A percentile compares a stretch with the other conserved stretches of the same genome.
phyloP scores from a whole-genome alignment of 805 yeast genomes.

The Lipomyces oligophaga region DNA sequence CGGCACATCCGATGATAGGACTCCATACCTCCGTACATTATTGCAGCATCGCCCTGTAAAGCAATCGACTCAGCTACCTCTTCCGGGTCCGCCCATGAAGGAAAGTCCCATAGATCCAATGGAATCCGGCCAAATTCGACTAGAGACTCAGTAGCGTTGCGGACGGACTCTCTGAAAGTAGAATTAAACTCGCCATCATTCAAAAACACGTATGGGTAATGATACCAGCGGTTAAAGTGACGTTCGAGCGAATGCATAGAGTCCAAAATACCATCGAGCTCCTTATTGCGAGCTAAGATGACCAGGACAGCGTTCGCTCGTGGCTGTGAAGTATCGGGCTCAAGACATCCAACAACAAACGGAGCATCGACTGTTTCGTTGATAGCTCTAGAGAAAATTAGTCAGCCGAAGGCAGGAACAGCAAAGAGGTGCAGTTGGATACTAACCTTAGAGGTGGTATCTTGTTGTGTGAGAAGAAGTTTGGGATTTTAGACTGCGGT shows the following conservation, averaged over 20 bases:
- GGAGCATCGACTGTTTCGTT: constrained; percentile 41
- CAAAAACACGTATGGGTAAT: constrained; percentile 87
- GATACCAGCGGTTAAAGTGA: constrained; percentile 89
- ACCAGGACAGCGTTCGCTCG: constrained; percentile 82
- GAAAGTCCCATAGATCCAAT: constrained; percentile 66
- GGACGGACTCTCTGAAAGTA: constrained; percentile 56
- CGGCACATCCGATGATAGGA: constrained; percentile 95
- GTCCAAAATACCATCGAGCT: constrained; percentile 67
- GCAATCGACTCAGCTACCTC: constrained; percentile 56
- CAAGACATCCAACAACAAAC: constrained; percentile 53
- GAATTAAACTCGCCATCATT: constrained; percentile 73
- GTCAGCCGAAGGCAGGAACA: constrained; percentile 1
- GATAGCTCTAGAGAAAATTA: constrained; percentile 10
- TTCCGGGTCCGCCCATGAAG: constrained; percentile 43
- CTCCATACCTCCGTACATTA: constrained; percentile 76
- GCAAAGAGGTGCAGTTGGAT: background rate
- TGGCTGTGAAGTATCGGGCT: constrained; percentile 44
- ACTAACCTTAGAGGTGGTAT: constrained; percentile 13
- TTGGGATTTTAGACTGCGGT: background rate
- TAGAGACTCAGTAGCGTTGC: constrained; percentile 51
- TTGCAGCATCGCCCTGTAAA: constrained; percentile 75
- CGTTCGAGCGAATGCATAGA: constrained; percentile 75
- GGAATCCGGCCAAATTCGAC: constrained; percentile 71
- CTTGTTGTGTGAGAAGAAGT: constrained; percentile 3
- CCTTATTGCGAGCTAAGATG: constrained; percentile 76